These are phyloP conservation scores for Alisma plantagoaquatica DNA, from an alignment of 106 monocot species.

Conservation along the genomic window DNA sequence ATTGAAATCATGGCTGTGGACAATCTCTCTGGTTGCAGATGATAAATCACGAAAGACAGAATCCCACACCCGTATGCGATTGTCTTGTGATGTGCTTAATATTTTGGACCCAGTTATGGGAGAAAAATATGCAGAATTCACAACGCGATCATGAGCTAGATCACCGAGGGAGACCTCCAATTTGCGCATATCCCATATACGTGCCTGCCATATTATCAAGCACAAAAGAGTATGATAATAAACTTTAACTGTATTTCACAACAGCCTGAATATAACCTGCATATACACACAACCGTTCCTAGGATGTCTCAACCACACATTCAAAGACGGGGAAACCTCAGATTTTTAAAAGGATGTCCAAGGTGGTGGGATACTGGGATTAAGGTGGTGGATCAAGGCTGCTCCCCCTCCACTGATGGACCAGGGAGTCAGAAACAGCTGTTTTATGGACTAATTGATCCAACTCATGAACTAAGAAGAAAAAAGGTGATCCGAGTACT, in stretches of 20 bases:
- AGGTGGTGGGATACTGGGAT: too few species aligned
- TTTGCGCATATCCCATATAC: slow-evolving; percentile 78
- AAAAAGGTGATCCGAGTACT: slow-evolving; percentile 15
- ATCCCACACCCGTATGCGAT: slow-evolving; percentile 93
- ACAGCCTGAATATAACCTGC: too few species aligned
- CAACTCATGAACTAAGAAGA: not conserved
- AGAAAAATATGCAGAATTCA: slow-evolving; percentile 88
- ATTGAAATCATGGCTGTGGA: slow-evolving; percentile 95
- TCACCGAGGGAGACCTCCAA: slow-evolving; percentile 39
- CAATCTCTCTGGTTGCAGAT: slow-evolving; percentile 70
- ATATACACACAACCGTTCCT: too few species aligned
- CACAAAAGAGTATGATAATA: not conserved
- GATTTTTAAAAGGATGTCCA: too few species aligned
- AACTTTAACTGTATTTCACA: not conserved
- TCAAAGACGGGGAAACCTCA: too few species aligned
- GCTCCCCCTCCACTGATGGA: too few species aligned
- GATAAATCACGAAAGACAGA: slow-evolving; percentile 75
- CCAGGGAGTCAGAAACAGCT: not conserved
- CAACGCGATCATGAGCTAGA: slow-evolving; percentile 79
- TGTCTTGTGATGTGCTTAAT: slow-evolving; percentile 76
- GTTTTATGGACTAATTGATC: not conserved
- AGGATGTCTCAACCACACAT: too few species aligned
- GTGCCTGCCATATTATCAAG: slow-evolving; percentile 31
- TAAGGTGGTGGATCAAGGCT: too few species aligned
- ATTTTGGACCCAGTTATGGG: slow-evolving; percentile 72